These are phyloP conservation scores for Ramalina peruviana DNA, from an alignment of 495 filamentous ascomycete genomes.

Conservation along the genomic window DNA sequence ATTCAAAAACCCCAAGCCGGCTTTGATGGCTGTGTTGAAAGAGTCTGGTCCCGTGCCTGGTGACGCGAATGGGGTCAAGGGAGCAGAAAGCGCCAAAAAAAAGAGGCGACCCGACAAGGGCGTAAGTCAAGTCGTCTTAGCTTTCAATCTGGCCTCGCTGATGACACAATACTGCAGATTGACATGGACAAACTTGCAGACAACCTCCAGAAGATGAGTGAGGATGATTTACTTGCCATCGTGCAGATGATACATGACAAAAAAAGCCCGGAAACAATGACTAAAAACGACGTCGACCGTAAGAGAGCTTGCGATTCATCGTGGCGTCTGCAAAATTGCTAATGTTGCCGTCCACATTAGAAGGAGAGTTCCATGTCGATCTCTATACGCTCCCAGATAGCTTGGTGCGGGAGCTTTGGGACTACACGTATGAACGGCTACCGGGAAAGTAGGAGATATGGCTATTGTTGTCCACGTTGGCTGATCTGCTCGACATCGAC, in stretches of 20 bases:
- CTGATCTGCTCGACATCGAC: no score
- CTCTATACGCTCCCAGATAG: slow-evolving; percentile 84
- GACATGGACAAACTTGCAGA: slow-evolving; percentile 98
- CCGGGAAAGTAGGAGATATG: background rate
- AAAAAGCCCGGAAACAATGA: slow-evolving; percentile 82
- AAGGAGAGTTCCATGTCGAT: slow-evolving; percentile 97
- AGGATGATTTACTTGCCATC: slow-evolving; percentile 84
- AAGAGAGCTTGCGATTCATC: slow-evolving; percentile 24
- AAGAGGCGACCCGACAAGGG: slow-evolving; percentile 63
- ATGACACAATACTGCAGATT: slow-evolving; percentile 29
- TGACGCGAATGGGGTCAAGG: slow-evolving; percentile 50
- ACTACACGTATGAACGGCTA: slow-evolving; percentile 45
- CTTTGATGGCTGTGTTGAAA: slow-evolving; percentile 55
- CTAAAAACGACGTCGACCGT: slow-evolving; percentile 94
- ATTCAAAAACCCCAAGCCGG: slow-evolving; percentile 86
- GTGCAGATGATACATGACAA: slow-evolving; percentile 98
- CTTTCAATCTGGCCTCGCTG: background rate
- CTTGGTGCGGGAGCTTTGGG: slow-evolving; percentile 81
- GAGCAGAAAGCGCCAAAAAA: slow-evolving; percentile 45
- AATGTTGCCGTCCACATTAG: slow-evolving; percentile 27
- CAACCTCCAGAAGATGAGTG: slow-evolving; percentile 65
- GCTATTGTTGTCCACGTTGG: no score
- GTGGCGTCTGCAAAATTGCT: background rate
- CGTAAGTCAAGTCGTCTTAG: slow-evolving; percentile 21
- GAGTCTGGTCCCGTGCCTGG: slow-evolving; percentile 75